Evolutionary conservation across 306 rosid species (phyloP).

Genomic region (Trichosanthes truncata): DNA sequence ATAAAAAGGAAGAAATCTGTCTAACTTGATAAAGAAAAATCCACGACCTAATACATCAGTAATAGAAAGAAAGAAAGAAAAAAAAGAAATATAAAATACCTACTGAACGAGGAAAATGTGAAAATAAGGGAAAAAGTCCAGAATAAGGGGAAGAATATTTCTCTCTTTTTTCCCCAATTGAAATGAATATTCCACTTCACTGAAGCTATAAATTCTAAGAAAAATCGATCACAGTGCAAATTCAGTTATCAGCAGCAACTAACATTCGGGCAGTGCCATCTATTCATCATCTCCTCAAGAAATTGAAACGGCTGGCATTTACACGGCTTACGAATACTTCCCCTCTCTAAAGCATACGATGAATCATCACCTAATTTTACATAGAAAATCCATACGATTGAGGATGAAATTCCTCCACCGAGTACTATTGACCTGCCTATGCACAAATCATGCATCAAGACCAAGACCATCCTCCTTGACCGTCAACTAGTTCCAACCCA

Average conservation of each 20-base stretch:
- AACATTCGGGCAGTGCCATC: too few relatives aligned
- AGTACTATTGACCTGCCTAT: not conserved
- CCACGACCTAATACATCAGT: not conserved
- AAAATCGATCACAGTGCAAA: not conserved
- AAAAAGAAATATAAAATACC: not conserved
- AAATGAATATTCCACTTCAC: not conserved
- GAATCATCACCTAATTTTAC: not conserved
- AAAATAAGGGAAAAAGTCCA: not conserved
- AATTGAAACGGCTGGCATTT: not conserved
- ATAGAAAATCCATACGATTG: too few relatives aligned
- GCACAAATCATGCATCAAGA: not conserved
- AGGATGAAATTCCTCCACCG: not conserved
- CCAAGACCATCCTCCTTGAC: not conserved
- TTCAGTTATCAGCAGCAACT: too few relatives aligned
- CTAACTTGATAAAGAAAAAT: not conserved
- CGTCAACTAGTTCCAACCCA: too few relatives aligned
- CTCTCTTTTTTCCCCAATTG: not conserved
- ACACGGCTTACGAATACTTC: not conserved
- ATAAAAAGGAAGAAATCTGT: not conserved
- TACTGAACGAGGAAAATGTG: not conserved
- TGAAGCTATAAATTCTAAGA: not conserved
- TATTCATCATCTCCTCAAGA: not conserved
- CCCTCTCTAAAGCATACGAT: not conserved
- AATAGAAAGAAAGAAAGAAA: not conserved
- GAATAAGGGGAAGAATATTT: not conserved